Evolutionary conservation across 2,329 filamentous ascomycete species (phyloP), one percentile per base, ranked within the genome.

Genomic region (Alternaria gansuensis): DNA sequence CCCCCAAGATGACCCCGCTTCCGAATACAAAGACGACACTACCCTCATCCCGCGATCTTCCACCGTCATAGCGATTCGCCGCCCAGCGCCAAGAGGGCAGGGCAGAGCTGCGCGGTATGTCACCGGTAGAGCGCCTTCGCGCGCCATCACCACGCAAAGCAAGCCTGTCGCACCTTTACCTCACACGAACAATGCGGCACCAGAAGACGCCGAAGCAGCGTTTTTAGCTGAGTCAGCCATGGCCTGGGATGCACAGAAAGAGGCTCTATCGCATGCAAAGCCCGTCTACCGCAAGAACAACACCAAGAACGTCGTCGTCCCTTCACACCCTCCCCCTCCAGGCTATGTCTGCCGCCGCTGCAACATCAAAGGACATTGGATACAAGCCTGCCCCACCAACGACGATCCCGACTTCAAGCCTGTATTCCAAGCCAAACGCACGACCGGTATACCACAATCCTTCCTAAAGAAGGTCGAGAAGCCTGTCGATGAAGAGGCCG

Each of bases 351-450:
- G 95, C 80, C 97, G 97, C 76, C 90, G 95, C 49, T 99, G 95
- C 79, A 91, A 93, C 62, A 90, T 97, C 78, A 97, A 97, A 81
- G 95, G 93, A n/a, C 95, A 99, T 78, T 99, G 94, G 94, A 99
- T 99, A 63, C 94, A 98, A 80, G 87, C 92, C 51, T 99, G 95
- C 74, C 95, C 95, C 6, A 99, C 94, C n/a, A 99, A 99, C 77
- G 92, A 97, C 76, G 93, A 99, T 67, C 94, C 95, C 3, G 93
- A 93, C 61, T 98, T 93, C 78, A 95, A 99, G 79, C 93, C 93
- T 67, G 90, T 92, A 53, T 92, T 93, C 49, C 89, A 94, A 60
- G 92, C 98, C 65, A 98, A 97, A 83, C 89, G 94, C 61, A 98
- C 95, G 4, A 99, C 95, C 40, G 95, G 95, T 66, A 99, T 99